Evolutionary conservation across 2,329 filamentous ascomycete genomes (phyloP), one percentile per base, ranked within the genome.

Genomic region (Claviceps purpurea): DNA sequence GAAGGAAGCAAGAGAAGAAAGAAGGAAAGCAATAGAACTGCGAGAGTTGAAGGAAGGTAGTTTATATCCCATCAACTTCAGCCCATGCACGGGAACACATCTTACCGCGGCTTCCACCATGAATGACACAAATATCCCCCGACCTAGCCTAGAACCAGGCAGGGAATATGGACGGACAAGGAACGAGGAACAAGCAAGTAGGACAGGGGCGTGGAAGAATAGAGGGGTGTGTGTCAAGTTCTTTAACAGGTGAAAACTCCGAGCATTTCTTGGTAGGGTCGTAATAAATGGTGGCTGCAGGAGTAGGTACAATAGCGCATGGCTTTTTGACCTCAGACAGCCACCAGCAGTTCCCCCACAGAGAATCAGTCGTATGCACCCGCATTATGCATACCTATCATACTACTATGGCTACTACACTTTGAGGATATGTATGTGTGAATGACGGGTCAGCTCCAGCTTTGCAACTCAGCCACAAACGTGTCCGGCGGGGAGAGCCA

Each of bases 21-120:
- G 10, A 50, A 37, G 1, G 2, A 22, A 3, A 34, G 4, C 8
- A n/a, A 22, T 16, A 39, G 39, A 26, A 2, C 14, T 4, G 11
- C 22, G 49, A 34, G 30, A 11, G 18, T 16, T 24, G 11, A 40
- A 11, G 39, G 16, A 6, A 41, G 48, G 44, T 49, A 42, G 52
- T 53, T 53, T 53, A 53, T 53, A 53, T 34, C 45, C 38, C 45
- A 38, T 49, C 48, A 13, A 39, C 14, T 7, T 26, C 24, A 16
- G 30, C 20, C 34, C 24, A 30, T 39, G n/a, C 24, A 20, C 26
- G 11, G 18, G 13, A 3, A 2, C 26, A 38, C 7, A 5, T 34
- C 14, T 38, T 44, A n/a, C 50, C 52, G 47, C 47, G 52, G 47
- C 46, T 47, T 42, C 20, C 45, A 40, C n/a, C 38, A 54, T 30